Percentiles rank a stretch among this genome's conserved stretches.
Evolutionary conservation across 2,329 filamentous ascomycete species (phyloP).

Genomic region (Fusarium solani-melongenae): DNA sequence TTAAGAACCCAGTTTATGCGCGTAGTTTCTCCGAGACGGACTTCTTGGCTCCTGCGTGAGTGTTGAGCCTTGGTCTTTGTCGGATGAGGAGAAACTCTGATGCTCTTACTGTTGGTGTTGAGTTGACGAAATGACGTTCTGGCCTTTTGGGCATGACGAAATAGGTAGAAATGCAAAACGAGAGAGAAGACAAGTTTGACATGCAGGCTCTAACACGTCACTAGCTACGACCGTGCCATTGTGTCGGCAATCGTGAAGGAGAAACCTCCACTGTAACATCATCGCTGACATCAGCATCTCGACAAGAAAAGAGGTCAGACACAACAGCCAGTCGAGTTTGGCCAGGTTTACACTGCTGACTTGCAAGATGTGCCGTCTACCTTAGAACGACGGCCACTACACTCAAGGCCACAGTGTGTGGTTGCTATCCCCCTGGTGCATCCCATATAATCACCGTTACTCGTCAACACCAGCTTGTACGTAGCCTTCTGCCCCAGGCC

Average conservation of each 20-base stretch:
- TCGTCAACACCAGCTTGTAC: neutral
- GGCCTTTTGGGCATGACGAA: neutral
- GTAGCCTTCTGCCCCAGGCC: neutral
- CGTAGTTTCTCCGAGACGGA: neutral
- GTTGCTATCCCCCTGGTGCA: neutral
- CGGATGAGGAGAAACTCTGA: neutral
- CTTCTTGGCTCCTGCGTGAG: neutral
- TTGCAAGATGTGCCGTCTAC: neutral
- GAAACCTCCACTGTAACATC: neutral
- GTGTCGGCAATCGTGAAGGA: neutral
- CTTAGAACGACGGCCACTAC: neutral
- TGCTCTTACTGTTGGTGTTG: neutral
- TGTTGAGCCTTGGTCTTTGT: neutral
- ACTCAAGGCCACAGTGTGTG: neutral
- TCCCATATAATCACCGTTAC: too few relatives aligned
- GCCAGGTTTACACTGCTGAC: neutral
- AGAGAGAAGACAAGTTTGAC: neutral
- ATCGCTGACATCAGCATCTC: neutral
- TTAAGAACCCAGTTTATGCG: neutral
- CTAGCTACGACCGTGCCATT: neutral
- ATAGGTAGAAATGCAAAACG: neutral
- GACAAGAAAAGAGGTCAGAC: neutral
- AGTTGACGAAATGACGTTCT: neutral
- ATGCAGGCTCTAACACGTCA: neutral
- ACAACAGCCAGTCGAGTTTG: neutral